Evolutionary conservation across 2,329 filamentous ascomycete species (phyloP).

Genomic region (Teratosphaeria viscida): DNA sequence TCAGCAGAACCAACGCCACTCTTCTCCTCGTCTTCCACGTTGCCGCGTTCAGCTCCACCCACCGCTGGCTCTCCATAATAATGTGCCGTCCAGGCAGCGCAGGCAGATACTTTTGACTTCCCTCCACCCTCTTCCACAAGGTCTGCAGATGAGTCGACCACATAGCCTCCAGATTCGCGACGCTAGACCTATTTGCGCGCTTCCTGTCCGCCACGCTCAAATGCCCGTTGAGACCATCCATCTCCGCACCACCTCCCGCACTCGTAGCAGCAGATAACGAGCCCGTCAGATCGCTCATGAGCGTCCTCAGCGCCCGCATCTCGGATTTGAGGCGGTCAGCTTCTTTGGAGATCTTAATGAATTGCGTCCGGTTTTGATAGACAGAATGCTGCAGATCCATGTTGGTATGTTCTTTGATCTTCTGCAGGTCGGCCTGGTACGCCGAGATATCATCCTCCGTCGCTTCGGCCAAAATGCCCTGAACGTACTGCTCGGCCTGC

Average conservation of each 20-base stretch:
- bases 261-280: slow-evolving; percentile 34
- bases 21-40: slow-evolving; percentile 88
- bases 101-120: slow-evolving; percentile 91
- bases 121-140: slow-evolving; percentile 94
- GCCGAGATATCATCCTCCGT: slow-evolving; percentile 77
- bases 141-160: slow-evolving; percentile 62
- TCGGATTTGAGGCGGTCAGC: slow-evolving; percentile 95
- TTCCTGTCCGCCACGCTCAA: slow-evolving; percentile 34
- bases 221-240: slow-evolving; percentile 17
- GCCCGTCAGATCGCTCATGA: slow-evolving; percentile 78
- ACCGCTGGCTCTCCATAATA: slow-evolving; percentile 80
- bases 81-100: slow-evolving; percentile 87
- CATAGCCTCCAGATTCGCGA: slow-evolving; percentile 61
- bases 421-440: slow-evolving; percentile 65
- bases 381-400: slow-evolving; percentile 88
- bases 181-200: slow-evolving; percentile 77
- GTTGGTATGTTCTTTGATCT: slow-evolving; percentile 66
- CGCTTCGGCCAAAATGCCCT: slow-evolving; percentile 63
- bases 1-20: slow-evolving; percentile 85
- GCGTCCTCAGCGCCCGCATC: slow-evolving; percentile 78
- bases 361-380: slow-evolving; percentile 93
- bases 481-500: slow-evolving; percentile 60
- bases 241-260: background rate
- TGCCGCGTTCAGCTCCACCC: slow-evolving; percentile 94
- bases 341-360: slow-evolving; percentile 98